Base-by-base conservation (phyloP, 2,329 filamentous ascomycete genomes). In the Aspergillus unguis region DNA sequence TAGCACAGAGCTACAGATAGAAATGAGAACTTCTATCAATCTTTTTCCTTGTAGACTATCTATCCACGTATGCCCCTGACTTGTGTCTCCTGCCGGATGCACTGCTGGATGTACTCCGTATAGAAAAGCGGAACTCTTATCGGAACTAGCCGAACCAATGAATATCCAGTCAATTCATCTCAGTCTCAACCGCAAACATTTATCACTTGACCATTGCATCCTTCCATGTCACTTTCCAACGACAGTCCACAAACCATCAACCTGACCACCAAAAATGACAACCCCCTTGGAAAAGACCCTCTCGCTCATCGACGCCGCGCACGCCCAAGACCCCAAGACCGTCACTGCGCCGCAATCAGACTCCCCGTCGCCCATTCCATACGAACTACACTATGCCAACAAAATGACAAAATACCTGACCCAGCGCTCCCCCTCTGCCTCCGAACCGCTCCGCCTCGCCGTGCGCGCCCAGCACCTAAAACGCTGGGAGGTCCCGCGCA, bases 401-500 rank as follows among this genome's bases (percentile, higher is more conserved):
- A 85, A 90, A 70, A 92, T 92, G 86, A 90, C 86, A 46, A 73
- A 76, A 31, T 94, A 88, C 79, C 84, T 95, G 31, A 67, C 76
- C 6, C 72, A 79, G 11, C 82, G 85, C 56, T 72, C 73, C 6
- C 84, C 88, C 0, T 61, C 76, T 28, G 85, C 89, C 1, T 84
- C 86, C 2, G 84, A 85, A 1, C 72, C 82, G 26, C 77, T 95
- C 49, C 83, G 83, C 57, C 78, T 94, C 43, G 90, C 90, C 17
- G 87, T 91, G 59, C 85, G 89, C 59, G 90, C 89, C 8, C 90
- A 95, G 70, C 90, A 95, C 71, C 88, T 95, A 63, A 82, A 85
- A 48, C 85, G 88, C 72, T 95, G 90, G 90, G 88, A 95, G 71
- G 82, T 92, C 1, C 88, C 89, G 0, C 85, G 90, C 44, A 75